phyloP scores from a whole-genome alignment of 129 eudicot genomes.

The Flaveria robusta region DNA sequence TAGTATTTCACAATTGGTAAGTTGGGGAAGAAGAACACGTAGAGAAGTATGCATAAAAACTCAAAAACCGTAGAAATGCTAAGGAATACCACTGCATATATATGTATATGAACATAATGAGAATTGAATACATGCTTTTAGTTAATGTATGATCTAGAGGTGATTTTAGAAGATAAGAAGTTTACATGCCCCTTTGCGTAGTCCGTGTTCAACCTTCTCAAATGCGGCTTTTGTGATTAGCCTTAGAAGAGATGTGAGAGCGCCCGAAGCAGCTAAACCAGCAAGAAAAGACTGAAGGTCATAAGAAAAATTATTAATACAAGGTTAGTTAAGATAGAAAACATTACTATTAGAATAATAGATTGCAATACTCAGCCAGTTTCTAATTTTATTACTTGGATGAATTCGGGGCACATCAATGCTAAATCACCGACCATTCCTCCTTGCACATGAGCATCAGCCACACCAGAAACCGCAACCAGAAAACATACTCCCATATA shows the following conservation, averaged over 20 bases:
- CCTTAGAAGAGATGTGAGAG: constrained; percentile 14
- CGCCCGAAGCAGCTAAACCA: constrained; percentile 4
- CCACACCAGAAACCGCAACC: constrained; percentile 27
- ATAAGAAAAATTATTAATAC: background rate
- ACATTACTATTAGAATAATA: too few species aligned
- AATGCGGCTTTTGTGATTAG: constrained; percentile 6
- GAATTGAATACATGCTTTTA: background rate
- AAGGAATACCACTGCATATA: constrained; percentile 12
- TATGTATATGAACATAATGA: background rate
- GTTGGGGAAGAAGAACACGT: constrained; percentile 8
- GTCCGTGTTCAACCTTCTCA: constrained; percentile 6
- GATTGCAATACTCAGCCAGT: background rate
- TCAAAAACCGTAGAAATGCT: background rate
- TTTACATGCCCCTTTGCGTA: constrained; percentile 21
- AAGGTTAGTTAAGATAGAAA: background rate
- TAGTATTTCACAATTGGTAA: constrained; percentile 11
- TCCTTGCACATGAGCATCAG: constrained; percentile 38
- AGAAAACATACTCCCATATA: constrained; percentile 21
- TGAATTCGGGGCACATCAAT: constrained; percentile 24
- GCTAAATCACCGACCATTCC: constrained; percentile 34
- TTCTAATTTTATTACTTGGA: constrained; percentile 2
- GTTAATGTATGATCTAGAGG: background rate
- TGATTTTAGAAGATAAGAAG: background rate
- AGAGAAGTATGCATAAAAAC: constrained; percentile 13
- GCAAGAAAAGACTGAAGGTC: constrained; percentile 1